phyloP scores from a whole-genome alignment of 106 monocot genomes.

The Dendrobium nobile region DNA sequence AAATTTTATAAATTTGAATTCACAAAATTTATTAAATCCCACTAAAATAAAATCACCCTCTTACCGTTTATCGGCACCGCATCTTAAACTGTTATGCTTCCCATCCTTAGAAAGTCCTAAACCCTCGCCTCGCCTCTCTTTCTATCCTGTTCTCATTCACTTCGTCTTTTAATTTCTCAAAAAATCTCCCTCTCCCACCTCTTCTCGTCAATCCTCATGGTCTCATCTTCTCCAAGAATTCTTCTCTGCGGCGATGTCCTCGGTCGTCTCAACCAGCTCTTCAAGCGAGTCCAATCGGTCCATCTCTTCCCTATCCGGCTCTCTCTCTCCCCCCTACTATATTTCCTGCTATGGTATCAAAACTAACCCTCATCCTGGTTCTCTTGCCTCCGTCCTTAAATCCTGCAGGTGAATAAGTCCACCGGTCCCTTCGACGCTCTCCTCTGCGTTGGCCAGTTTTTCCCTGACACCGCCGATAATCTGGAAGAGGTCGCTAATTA shows the following conservation, averaged over 20 bases:
- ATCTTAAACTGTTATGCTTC: too few species aligned
- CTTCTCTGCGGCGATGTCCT: constrained; percentile 81
- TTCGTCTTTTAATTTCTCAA: background rate
- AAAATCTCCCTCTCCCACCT: background rate
- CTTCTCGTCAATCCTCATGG: constrained; percentile 1
- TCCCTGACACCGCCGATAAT: constrained; percentile 42
- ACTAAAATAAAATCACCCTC: too few species aligned
- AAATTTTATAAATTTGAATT: too few species aligned
- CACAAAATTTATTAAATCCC: too few species aligned
- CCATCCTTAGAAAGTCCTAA: too few species aligned
- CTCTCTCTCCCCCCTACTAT: background rate
- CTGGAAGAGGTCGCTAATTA: constrained; percentile 49
- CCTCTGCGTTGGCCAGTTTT: constrained; percentile 94
- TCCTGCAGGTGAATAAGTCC: constrained; percentile 71
- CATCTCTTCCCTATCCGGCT: background rate
- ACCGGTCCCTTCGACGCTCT: constrained; percentile 89
- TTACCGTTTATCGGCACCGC: too few species aligned
- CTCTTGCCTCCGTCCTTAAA: background rate
- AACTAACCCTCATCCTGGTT: background rate
- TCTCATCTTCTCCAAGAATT: constrained; percentile 49
- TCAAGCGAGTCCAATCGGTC: constrained; percentile 82
- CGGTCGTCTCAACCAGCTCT: constrained; percentile 76
- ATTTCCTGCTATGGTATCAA: background rate
- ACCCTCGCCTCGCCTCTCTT: too few species aligned
- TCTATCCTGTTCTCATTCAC: too few species aligned